Percentiles rank a stretch among this genome's conserved stretches.
Conservation (phyloP, 495 filamentous ascomycete species). For the Aspergillus incahuasiensis region DNA sequence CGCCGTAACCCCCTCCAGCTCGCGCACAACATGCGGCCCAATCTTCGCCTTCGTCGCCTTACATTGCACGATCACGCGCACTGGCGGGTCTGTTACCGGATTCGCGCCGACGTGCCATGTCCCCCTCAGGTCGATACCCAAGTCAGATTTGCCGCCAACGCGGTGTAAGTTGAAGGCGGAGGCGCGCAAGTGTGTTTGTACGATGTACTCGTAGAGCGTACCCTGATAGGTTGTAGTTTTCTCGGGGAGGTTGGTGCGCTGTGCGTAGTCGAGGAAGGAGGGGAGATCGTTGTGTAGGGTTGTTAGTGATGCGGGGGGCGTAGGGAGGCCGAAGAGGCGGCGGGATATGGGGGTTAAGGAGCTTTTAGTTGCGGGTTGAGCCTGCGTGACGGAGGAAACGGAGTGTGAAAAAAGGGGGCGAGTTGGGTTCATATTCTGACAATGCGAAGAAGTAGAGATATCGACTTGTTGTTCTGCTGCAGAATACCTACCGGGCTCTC, state of each 20-base stretch:
- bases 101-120: slow-evolving; percentile 53
- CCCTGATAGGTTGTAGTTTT: slow-evolving; percentile 41
- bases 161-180: slow-evolving; percentile 65
- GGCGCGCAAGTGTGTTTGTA: slow-evolving; percentile 53
- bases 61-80: slow-evolving; percentile 76
- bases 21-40: slow-evolving; percentile 66
- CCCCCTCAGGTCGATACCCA: slow-evolving; percentile 80
- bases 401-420: background rate
- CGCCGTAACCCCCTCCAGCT: slow-evolving; percentile 78
- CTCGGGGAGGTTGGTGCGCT: slow-evolving; percentile 36
- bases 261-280: slow-evolving; percentile 69
- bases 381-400: slow-evolving; percentile 16
- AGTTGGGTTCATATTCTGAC: background rate
- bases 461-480: too few relatives aligned
- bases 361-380: slow-evolving; percentile 16
- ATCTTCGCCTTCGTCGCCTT: slow-evolving; percentile 58
- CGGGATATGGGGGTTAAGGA: slow-evolving; percentile 20
- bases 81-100: slow-evolving; percentile 19
- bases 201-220: slow-evolving; percentile 69
- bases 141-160: slow-evolving; percentile 69
- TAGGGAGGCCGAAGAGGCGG: slow-evolving; percentile 38
- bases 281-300: slow-evolving; percentile 60
- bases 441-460: background rate
- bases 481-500: too few relatives aligned
- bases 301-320: slow-evolving; percentile 40